Base-by-base conservation (phyloP, 306 rosid genomes). In the Dryas drummondii region DNA sequence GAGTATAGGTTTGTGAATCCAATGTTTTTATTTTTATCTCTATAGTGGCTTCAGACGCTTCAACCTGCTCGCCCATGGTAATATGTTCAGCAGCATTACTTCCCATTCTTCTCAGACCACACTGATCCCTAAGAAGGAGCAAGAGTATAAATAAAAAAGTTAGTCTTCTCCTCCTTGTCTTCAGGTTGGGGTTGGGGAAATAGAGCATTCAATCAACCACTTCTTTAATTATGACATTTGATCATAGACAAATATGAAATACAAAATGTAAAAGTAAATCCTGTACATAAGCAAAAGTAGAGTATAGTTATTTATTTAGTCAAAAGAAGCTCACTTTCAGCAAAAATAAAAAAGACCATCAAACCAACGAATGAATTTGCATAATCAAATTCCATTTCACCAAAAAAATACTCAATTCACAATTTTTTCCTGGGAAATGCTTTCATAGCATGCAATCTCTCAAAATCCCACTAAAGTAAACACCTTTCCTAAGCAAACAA, bases 1-100 rank as follows among this genome's bases (percentile, higher is more conserved):
- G 87, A 80, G 97, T 89, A 85, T 92, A 88, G 10, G 89, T 96
- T 81, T 90, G 97, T 73, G 97, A 89, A 81, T 96, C 98, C 89
- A 96, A 82, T 71, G 98, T 96, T 81, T 90, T 96, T 60, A 96
- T 83, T 83, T 96, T 96, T 71, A 96, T 96, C 89, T 96, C 97
- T 68, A 96, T 92, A 37, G 87, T 71, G 16, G 99, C 49, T 82
- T 88, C 97, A 80, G 93, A 81, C 77, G 82, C 85, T 82, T 71
- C 97, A 68, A 80, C 76, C 65, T 50, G 84, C 83, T 54, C 79
- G 71, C 50, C 55, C 75, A 58, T 76, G 55, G 81, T 73, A 71
- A 85, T 66, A 72, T 74, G 83, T 51, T 73, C 88, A 57, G 78
- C 59, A 50, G 77, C 59, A 65, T 79, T 82, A 70, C 87, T 92